These are phyloP conservation scores for Diutina pseudorugosa DNA, from an alignment of 1,139 yeast genomes.

Conservation along the genomic window DNA sequence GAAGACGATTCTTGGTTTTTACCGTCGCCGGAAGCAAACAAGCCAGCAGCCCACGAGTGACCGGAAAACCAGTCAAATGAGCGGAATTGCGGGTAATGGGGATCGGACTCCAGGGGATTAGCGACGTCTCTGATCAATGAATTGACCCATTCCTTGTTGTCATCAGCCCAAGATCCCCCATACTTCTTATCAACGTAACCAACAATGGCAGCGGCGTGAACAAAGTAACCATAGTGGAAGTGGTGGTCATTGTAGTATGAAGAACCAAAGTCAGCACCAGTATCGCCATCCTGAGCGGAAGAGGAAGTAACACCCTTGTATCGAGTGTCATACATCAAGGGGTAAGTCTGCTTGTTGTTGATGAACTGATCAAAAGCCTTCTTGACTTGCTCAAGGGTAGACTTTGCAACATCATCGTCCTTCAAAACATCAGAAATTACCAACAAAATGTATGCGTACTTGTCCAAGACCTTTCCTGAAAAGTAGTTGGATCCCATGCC, in stretches of 20 bases:
- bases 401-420: conserved; percentile 36
- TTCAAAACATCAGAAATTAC: conserved; percentile 49
- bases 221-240: conserved; percentile 69
- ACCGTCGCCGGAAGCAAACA: conserved; percentile 61
- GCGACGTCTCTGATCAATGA: conserved; percentile 64
- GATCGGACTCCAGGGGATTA: conserved; percentile 50
- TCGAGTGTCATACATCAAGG: conserved; percentile 58
- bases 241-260: conserved; percentile 67
- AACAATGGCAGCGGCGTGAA: conserved; percentile 69
- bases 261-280: conserved; percentile 37
- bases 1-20: conserved; percentile 72
- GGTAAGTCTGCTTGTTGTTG: conserved; percentile 39
- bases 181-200: conserved; percentile 48
- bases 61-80: conserved; percentile 75
- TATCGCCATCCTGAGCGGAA: conserved; percentile 38
- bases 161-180: conserved; percentile 5
- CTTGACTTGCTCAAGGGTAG: conserved; percentile 38
- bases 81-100: conserved; percentile 64
- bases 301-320: conserved; percentile 61
- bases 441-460: conserved; percentile 59
- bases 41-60: conserved; percentile 79
- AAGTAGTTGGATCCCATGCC: conserved; percentile 44
- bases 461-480: conserved; percentile 64
- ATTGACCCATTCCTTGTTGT: conserved; percentile 41
- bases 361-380: conserved; percentile 39